Base-by-base conservation (phyloP, 345 rosid genomes). In the Raphanus raphanistrum region DNA sequence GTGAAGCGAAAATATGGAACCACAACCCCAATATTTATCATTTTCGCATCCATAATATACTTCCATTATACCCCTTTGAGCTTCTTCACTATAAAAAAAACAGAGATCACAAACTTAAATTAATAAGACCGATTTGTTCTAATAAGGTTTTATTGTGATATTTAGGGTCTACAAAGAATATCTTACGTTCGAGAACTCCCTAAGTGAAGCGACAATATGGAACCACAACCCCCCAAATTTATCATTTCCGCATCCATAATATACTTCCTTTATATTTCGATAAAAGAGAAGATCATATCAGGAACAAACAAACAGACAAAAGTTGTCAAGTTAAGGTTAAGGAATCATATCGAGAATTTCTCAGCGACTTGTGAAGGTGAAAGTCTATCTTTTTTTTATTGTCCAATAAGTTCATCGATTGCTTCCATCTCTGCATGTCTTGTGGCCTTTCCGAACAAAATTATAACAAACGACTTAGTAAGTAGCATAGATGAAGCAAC, bases 391-490 rank as follows among this genome's bases (percentile, higher is more conserved):
- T 28, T 28, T 28, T 28, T 28, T 4, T 4, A 92, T 75, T 81
- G 83, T 66, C 79, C 82, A 15, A 87, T 83, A 76, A 92, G 91
- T 80, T 71, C 21, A 79, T 94, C 96, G 69, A 86, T 84, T 63
- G 94, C 96, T 75, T 94, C 31, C 98, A 90, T 94, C 85, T 92
- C 98, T 7, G 97, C 98, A 86, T 94, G 96, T 81, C 92, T 92
- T 26, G 94, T 85, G 32, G 96, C 98, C 91, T 90, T 32, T 50
- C 25, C 31, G 31, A 28, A 28, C 31, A 28, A 28, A 45, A 31
- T 4, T 15, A 38, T 28, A 31, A 32, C 27, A 33, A 48, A 31
- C 12, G 5, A 10, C 13, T 54, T 26, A 52, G 8, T n/a, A 15
- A 28, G 31, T 28, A 21, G 21, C 21, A 21, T 21, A 21, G 21